A percentile compares a stretch with the other conserved stretches of the same genome.
Conservation (phyloP, 2,329 filamentous ascomycete genomes). For the Fusarium sp. region DNA sequence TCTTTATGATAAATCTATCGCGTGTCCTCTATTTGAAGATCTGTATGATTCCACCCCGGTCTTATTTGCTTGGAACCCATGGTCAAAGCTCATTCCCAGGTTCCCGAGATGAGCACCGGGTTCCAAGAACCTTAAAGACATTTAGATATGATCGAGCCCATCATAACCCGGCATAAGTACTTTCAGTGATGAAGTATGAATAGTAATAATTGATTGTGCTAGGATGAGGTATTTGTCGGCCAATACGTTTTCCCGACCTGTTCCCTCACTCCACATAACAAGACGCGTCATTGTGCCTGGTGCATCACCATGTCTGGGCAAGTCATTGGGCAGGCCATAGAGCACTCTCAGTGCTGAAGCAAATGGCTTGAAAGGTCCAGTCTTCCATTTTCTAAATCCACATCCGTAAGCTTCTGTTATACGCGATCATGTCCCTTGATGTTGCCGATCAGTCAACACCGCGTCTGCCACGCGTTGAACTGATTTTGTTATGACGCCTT, state of each 20-base stretch:
- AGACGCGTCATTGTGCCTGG: neutral
- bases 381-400: too few species aligned
- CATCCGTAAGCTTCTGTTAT: rapidly evolving
- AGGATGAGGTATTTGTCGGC: neutral
- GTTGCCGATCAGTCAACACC: too few species aligned
- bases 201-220: rapidly evolving
- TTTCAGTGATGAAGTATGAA: rapidly evolving
- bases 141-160: neutral
- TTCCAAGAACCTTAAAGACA: neutral
- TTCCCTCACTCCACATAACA: too few species aligned
- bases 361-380: rapidly evolving
- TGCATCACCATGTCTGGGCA: neutral
- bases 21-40: neutral
- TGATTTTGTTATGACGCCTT: neutral
- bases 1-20: neutral
- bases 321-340: too few species aligned
- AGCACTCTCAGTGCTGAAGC: too few species aligned
- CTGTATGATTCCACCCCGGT: neutral
- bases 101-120: too few species aligned
- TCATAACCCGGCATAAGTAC: rapidly evolving
- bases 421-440: neutral
- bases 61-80: neutral
- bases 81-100: neutral
- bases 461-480: neutral
- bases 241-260: neutral